phyloP scores from a whole-genome alignment of 306 rosid species.

The Oemleria cerasiformis region DNA sequence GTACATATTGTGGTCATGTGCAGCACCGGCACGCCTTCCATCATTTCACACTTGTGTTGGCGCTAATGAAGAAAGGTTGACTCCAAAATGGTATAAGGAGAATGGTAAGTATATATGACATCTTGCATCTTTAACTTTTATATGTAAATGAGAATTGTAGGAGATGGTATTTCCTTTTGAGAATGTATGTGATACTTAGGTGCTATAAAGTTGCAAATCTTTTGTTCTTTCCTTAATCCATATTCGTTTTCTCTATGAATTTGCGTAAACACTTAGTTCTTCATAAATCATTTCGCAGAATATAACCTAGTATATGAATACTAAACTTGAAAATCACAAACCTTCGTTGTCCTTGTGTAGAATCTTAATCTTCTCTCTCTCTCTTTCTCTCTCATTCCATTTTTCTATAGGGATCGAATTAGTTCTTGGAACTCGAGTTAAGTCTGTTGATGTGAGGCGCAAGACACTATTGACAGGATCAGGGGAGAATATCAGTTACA shows the following conservation, averaged over 20 bases:
- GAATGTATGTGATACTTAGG: slow-evolving; percentile 10
- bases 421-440: slow-evolving; percentile 91
- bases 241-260: neutral
- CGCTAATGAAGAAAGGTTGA: slow-evolving; percentile 84
- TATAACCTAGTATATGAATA: neutral
- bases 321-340: neutral
- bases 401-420: slow-evolving; percentile 69
- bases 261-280: slow-evolving; percentile 12
- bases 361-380: neutral
- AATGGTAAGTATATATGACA: slow-evolving; percentile 59
- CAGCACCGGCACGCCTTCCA: slow-evolving; percentile 91
- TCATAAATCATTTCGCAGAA: neutral
- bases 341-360: neutral
- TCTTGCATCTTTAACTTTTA: neutral
- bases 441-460: slow-evolving; percentile 91
- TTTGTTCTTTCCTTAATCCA: slow-evolving; percentile 10
- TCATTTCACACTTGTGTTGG: slow-evolving; percentile 97
- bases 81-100: slow-evolving; percentile 94
- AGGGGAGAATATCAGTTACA: slow-evolving; percentile 98
- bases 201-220: slow-evolving; percentile 7
- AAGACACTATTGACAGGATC: slow-evolving; percentile 79
- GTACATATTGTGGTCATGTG: slow-evolving; percentile 23
- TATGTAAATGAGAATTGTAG: neutral
- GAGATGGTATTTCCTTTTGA: slow-evolving; percentile 9
- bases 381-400: neutral